phyloP scores from a whole-genome alignment of 2,329 filamentous ascomycete species.

The Teratosphaeria epicoccoides region DNA sequence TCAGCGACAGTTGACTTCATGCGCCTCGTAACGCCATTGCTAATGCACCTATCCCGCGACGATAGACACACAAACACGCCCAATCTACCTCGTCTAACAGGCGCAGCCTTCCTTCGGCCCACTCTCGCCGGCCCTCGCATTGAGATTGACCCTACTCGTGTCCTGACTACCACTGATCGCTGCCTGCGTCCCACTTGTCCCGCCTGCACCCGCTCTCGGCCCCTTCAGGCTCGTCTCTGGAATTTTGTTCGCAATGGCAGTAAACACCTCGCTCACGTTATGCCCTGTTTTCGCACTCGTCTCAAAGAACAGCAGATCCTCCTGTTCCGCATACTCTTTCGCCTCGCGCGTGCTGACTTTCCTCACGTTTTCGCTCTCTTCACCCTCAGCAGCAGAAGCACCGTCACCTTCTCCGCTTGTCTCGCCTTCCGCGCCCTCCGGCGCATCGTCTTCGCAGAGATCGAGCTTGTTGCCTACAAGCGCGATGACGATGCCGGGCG shows the following conservation, averaged over 20 bases:
- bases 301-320: constrained; percentile 90
- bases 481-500: constrained; percentile 91
- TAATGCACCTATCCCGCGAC: not conserved
- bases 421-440: constrained; percentile 32
- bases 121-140: constrained; percentile 45
- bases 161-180: constrained; percentile 47
- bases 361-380: constrained; percentile 61
- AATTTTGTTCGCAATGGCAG: constrained; percentile 94
- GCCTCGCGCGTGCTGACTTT: constrained; percentile 89
- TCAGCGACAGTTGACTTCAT: not conserved
- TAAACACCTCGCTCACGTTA: constrained; percentile 94
- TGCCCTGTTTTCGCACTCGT: constrained; percentile 93
- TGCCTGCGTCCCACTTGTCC: constrained; percentile 44
- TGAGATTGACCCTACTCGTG: constrained; percentile 69
- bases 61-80: not conserved
- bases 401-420: constrained; percentile 34
- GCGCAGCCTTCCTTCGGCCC: constrained; percentile 86
- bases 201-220: constrained; percentile 50
- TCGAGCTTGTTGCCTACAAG: constrained; percentile 96
- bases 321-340: constrained; percentile 87
- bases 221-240: constrained; percentile 94
- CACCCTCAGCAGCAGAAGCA: constrained; percentile 28
- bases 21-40: not conserved
- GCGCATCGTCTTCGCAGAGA: constrained; percentile 51
- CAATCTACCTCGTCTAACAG: constrained; percentile 45